Conservation (phyloP, 441 rosid genomes). For the Pelargonium australe region DNA sequence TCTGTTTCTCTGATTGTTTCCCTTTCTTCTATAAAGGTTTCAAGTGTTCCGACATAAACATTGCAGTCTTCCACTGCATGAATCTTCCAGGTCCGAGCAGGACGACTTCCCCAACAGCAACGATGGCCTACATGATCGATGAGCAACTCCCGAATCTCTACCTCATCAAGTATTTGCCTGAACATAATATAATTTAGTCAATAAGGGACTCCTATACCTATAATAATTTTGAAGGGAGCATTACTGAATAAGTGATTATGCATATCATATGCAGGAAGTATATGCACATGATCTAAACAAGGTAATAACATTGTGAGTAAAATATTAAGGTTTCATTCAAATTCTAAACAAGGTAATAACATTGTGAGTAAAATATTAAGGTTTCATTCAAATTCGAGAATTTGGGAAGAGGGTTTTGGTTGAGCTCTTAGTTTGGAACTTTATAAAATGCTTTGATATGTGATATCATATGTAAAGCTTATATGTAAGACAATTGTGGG, state of each 20-base stretch:
- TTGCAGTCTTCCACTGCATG: constrained; percentile 82
- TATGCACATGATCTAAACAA: neutral
- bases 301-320: neutral
- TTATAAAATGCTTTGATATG: neutral
- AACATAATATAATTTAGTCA: constrained; percentile 13
- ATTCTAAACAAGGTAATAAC: neutral
- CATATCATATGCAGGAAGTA: neutral
- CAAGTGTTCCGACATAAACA: constrained; percentile 89
- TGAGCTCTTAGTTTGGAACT: neutral
- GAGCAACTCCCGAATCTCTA: constrained; percentile 84
- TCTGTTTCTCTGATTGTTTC: constrained; percentile 59
- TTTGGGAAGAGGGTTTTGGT: neutral
- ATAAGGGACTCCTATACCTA: neutral
- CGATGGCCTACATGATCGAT: constrained; percentile 90
- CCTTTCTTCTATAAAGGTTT: constrained; percentile 85
- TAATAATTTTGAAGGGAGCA: neutral
- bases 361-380: neutral
- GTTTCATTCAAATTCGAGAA: neutral
- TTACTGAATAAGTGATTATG: neutral
- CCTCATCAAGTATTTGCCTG: constrained; percentile 83
- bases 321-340: neutral
- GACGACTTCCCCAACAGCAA: constrained; percentile 98
- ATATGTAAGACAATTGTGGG: too few species aligned
- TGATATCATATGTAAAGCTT: too few species aligned
- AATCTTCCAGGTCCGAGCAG: constrained; percentile 94